Evolutionary conservation across 805 yeast species (phyloP).

Genomic region (Lachancea kluyveri): DNA sequence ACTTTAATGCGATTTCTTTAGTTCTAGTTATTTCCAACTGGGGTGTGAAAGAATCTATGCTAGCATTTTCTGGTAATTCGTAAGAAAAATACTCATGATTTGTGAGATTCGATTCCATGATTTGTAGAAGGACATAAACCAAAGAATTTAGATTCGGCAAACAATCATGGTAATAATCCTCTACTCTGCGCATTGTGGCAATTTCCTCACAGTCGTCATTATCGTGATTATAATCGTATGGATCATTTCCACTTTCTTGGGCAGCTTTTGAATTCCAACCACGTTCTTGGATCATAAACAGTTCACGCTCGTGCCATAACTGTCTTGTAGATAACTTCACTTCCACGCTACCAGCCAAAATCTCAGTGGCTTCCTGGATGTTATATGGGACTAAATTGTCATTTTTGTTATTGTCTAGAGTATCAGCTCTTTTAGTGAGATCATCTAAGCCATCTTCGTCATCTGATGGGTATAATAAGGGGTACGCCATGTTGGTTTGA

Average conservation of each 20-base stretch:
- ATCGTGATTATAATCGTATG: conserved; percentile 28
- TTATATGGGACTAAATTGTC: conserved; percentile 53
- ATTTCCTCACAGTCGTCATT: conserved; percentile 24
- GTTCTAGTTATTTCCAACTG: conserved; percentile 49
- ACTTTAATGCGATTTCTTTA: conserved; percentile 59
- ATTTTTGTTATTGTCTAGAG: conserved; percentile 1
- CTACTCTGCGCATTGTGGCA: conserved; percentile 45
- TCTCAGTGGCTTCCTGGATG: conserved; percentile 69
- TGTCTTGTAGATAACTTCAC: conserved; percentile 66
- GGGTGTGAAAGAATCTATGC: conserved; percentile 13
- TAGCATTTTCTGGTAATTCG: conserved; percentile 10
- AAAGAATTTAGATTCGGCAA: conserved; percentile 57
- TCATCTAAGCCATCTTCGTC: conserved; percentile 31
- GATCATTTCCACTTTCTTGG: conserved; percentile 13
- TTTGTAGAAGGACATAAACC: conserved; percentile 55
- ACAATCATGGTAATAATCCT: conserved; percentile 46
- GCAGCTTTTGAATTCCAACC: conserved; percentile 39
- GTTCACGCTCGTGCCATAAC: conserved; percentile 63
- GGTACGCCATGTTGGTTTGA: conserved; percentile 62
- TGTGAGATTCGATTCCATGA: conserved; percentile 46
- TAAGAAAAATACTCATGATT: conserved; percentile 18
- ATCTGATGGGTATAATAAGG: conserved; percentile 54
- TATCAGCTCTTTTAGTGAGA: conserved; percentile 11
- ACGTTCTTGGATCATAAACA: conserved; percentile 67
- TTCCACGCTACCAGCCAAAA: conserved; percentile 54